Conservation (phyloP, 2,329 filamentous ascomycete species). For the Sporothrix schenckii region DNA sequence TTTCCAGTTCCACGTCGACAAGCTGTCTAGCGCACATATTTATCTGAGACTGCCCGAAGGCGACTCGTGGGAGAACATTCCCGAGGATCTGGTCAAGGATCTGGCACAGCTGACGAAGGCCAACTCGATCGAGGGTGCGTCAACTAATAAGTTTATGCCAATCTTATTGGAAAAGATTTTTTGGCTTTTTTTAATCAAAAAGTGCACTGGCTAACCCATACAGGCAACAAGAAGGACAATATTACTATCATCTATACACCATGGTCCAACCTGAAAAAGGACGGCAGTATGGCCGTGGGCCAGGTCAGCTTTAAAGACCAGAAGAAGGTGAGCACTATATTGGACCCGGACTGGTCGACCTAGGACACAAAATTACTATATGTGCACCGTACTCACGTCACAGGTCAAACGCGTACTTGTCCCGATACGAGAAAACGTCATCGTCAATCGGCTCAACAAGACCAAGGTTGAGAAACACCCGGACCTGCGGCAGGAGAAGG, state of each 20-base stretch:
- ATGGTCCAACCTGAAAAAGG: conserved; percentile 92
- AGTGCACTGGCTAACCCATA: background rate
- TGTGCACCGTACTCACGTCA: background rate
- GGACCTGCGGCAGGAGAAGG: conserved; percentile 79
- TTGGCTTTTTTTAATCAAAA: background rate
- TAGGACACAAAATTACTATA: background rate
- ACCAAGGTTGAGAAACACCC: conserved; percentile 87
- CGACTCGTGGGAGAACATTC: conserved; percentile 81
- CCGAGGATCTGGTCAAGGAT: conserved; percentile 73
- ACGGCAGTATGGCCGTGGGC: conserved; percentile 91
- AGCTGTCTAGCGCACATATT: conserved; percentile 93
- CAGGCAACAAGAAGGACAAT: conserved; percentile 98
- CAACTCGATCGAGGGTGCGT: conserved; percentile 89
- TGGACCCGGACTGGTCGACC: background rate
- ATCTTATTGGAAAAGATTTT: background rate
- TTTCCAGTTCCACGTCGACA: conserved; percentile 89
- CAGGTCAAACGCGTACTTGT: conserved; percentile 82
- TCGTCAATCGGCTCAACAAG: conserved; percentile 98
- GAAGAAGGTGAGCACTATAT: conserved; percentile 58
- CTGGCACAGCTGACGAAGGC: conserved; percentile 98
- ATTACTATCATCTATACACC: conserved; percentile 96
- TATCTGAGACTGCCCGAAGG: conserved; percentile 83
- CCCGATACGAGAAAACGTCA: conserved; percentile 76
- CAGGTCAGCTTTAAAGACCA: conserved; percentile 94
- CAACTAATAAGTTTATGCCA: too few species aligned